Conservation (phyloP, 208 protist genomes). For the Acanthamoeba lenticulata region DNA sequence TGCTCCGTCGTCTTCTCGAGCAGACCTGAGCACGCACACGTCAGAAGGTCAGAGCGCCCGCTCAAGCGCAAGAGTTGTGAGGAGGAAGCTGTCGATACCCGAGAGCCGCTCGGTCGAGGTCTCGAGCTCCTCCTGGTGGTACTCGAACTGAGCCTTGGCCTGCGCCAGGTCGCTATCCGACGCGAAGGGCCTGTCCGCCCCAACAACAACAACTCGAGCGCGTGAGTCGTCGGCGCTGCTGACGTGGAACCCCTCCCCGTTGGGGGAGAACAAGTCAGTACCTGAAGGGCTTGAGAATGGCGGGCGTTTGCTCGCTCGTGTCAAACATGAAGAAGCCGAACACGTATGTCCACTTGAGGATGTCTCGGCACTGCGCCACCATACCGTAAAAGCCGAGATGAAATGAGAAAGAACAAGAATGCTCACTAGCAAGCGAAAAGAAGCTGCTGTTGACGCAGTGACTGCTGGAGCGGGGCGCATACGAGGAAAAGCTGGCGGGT, state of each 20-base stretch:
- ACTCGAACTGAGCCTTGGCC: conserved; percentile 57
- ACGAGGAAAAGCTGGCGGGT: conserved; percentile 35
- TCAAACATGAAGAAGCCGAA: conserved; percentile 56
- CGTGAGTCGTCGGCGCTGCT: not conserved
- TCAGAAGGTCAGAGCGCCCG: too few relatives aligned
- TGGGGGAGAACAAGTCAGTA: not conserved
- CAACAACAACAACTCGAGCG: not conserved
- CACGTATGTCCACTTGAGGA: conserved; percentile 44
- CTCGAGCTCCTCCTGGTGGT: conserved; percentile 37
- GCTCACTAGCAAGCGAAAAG: not conserved
- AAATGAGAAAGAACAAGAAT: not conserved
- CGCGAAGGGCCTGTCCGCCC: not conserved
- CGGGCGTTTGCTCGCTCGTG: conserved; percentile 39
- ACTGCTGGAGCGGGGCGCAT: not conserved
- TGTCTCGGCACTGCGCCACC: conserved; percentile 5
- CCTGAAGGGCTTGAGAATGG: conserved; percentile 32
- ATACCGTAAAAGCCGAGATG: not conserved
- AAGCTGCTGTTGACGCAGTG: not conserved
- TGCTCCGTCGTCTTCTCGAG: not conserved
- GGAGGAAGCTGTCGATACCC: not conserved
- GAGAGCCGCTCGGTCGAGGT: conserved; percentile 18
- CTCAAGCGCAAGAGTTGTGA: not conserved
- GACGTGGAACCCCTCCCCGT: not conserved
- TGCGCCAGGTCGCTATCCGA: not conserved
- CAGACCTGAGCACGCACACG: not conserved